Evolutionary conservation across 202 grass and related monocot genomes (phyloP), one percentile per base, ranked within the genome.

Genomic region (Alloteropsis angusta): DNA sequence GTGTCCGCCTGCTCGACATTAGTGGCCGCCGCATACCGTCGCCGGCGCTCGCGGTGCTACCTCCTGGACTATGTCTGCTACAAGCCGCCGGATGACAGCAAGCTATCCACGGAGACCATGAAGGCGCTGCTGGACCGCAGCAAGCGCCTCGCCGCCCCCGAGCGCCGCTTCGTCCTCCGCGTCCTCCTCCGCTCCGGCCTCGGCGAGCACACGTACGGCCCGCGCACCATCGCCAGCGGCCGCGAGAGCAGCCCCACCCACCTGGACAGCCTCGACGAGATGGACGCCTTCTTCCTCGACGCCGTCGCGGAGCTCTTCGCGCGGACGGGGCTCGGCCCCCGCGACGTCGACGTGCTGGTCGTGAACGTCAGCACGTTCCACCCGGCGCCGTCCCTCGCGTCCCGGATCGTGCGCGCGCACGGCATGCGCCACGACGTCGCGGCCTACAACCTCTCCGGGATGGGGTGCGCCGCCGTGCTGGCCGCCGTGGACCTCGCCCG

Each of bases 41-140:
- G 71, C 11, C 64, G 55, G 18, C 49, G 44, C 15, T 47, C 36
- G 7, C 60, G 69, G 23, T 92, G 89, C 63, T 88, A 73, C 57
- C 72, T 92, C 47, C 66, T 92, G 30, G 90, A 93, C 65, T 89
- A 93, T 65, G 84, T 82, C 6, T 89, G 87, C 84, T 79, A 87
- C 81, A 93, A 85, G 65, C 84, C 87, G 14, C 58, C 83, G 6
- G 54, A 80, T 12, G 67, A 88, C 38, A 82, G 67, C 47, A 85
- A 71, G 68, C 6, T 86, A 28, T 57, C 82, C n/a, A 84, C 83
- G 7, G 47, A 81, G 45, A 34, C n/a, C 25, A 0, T 26, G 3
- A 19, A 46, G 9, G 68, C 49, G 44, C 0, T 87, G 53, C 38
- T 82, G 0, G 84, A 89, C 30, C 71, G 85, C 21, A 75, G 42